phyloP scores from a whole-genome alignment of 164 flowering plant species.

The Malania oleifera region DNA sequence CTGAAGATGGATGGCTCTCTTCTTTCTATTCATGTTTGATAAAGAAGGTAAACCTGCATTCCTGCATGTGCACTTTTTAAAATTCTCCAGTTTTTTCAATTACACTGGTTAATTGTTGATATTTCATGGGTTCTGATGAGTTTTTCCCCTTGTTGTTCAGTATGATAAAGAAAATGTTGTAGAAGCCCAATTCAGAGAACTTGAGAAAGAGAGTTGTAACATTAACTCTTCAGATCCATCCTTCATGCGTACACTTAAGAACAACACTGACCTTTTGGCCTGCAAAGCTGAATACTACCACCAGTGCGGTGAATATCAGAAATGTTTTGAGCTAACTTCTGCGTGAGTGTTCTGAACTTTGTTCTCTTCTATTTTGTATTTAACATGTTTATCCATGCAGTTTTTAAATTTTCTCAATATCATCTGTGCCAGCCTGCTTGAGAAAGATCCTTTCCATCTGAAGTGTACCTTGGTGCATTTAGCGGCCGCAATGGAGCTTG shows the following conservation, averaged over 20 bases:
- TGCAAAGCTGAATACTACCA: conserved; percentile 98
- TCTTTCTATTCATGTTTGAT: conserved; percentile 86
- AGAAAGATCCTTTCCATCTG: conserved; percentile 92
- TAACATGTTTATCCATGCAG: background rate
- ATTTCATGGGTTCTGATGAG: conserved; percentile 4
- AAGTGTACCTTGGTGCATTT: conserved; percentile 89
- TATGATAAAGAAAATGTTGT: conserved; percentile 77
- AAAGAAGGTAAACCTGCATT: conserved; percentile 80
- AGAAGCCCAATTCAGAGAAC: conserved; percentile 76
- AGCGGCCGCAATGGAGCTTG: conserved; percentile 97
- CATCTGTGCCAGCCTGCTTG: conserved; percentile 64
- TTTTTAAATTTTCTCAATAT: conserved; percentile 4
- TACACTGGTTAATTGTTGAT: background rate
- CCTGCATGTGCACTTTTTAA: conserved; percentile 1
- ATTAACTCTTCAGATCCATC: conserved; percentile 37
- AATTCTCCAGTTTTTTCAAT: background rate
- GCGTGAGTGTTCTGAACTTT: conserved; percentile 39
- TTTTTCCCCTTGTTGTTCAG: conserved; percentile 28
- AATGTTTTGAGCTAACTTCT: conserved; percentile 88
- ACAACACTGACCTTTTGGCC: conserved; percentile 85
- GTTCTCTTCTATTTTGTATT: background rate
- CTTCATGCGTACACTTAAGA: conserved; percentile 46
- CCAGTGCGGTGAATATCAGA: conserved; percentile 93
- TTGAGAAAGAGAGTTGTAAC: conserved; percentile 56
- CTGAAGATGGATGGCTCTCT: conserved; percentile 88